Evolutionary conservation across 257 asterid genomes (phyloP), one percentile per base, ranked within the genome.

Genomic region (Pogostemon cablin): DNA sequence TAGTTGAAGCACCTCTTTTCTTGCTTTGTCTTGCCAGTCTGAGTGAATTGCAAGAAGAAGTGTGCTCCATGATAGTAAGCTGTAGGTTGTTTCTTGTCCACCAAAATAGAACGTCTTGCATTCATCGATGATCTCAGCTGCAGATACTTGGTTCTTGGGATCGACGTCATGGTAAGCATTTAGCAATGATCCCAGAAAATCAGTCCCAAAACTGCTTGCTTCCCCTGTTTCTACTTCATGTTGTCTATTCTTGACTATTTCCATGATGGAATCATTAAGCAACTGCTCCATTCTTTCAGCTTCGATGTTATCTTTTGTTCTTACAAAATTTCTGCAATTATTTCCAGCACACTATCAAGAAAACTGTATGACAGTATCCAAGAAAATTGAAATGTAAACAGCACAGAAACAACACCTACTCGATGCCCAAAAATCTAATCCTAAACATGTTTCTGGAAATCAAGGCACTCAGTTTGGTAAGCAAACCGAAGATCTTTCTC

Each of bases 21-120:
- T 76, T 38, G 90, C 90, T 67, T 74, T 81, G 11, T 86, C 86
- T 73, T 88, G 95, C 92, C 92, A 86, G 6, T 88, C 88, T 1
- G 87, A 63, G 81, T 88, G 79, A 15, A 82, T 72, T 11, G 88
- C 83, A 8, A 86, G 80, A 68, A 86, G 86, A 42, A 88, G 65
- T 15, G 79, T 50, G 39, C 72, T 47, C 91, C 90, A 86, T 17
- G 82, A 63, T 0, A 86, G 80, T 35, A 84, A 70, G 64, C 81
- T 65, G 65, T 59, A 75, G 7, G 90, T 80, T 5, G 90, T 82
- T 75, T 81, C 91, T 25, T 88, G 90, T 39, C 92, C 95, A 2
- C 86, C 87, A 39, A 80, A 61, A 68, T 88, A 86, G 62, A 88
- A 88, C 4, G 83, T 81, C 75, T 86, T 88, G 53, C 92, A 88